Evolutionary conservation across 306 rosid species (phyloP), one percentile per base, ranked within the genome.

Genomic region (Vicia villosa): DNA sequence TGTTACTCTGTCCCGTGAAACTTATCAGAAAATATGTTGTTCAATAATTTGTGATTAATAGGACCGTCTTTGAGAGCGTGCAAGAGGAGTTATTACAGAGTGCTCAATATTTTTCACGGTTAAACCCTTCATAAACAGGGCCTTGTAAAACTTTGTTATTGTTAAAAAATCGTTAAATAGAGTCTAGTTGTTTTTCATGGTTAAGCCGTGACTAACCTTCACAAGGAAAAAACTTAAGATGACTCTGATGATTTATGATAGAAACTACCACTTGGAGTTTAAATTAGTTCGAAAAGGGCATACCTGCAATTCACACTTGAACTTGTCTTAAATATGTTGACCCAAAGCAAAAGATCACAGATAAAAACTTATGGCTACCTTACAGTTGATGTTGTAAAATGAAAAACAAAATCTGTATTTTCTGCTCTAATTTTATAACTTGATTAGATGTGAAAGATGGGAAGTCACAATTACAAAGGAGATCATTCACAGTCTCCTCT

Each of bases 401-500:
- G 26, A 36, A 20, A 50, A 58, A 70, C 70, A 65, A 65, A 57
- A 24, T 16, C 62, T 67, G 30, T 70, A 68, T 64, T 56, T 56
- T 5, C 6, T 79, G 14, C 26, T 52, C 65, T 73, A 10, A 49
- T 77, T 65, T 28, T 61, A 19, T 37, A 41, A 74, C 50, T 38
- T 76, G 69, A 70, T 63, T 72, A 75, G 86, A 68, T 80, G 66
- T 59, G 45, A 88, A 87, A 74, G 85, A 68, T 80, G 68, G 56
- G 45, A 88, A 87, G 75, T 72, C 80, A 28, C 84, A 75, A 58
- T 77, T 79, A 67, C 89, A 77, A 61, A 90, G 89, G 75, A 85
- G 84, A 74, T 24, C 51, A 77, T 65, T 81, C 55, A 51, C 74
- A 2, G 71, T 68, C 60, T 66, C 87, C 17, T 77, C 67, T 61